Percentiles rank a stretch among this genome's conserved stretches.
Conservation (phyloP, 1,284 basidiomycete genomes). For the Ceratobasidium theobromae region DNA sequence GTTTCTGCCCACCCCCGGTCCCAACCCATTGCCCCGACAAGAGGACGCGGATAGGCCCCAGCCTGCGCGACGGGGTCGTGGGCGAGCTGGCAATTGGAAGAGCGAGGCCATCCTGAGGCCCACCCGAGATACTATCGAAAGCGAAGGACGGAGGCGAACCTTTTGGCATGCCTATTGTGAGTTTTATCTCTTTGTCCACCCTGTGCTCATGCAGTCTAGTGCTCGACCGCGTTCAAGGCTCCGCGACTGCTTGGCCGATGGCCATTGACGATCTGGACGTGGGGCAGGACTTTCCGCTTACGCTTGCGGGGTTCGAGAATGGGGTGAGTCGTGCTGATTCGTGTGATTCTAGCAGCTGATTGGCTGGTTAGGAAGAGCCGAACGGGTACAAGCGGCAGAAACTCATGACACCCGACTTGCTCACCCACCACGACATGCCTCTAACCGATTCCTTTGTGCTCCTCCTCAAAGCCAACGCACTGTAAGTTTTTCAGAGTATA, state of each 20-base stretch:
- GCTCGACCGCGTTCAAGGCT: neutral
- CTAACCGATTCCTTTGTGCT: slow-evolving; percentile 32
- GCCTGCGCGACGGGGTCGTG: slow-evolving; percentile 12
- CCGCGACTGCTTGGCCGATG: neutral
- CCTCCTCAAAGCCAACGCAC: slow-evolving; percentile 30
- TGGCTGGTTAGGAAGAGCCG: slow-evolving; percentile 10
- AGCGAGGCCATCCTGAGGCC: slow-evolving; percentile 29
- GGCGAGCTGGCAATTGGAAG: slow-evolving; percentile 27
- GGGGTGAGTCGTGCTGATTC: neutral
- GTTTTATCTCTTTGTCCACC: neutral
- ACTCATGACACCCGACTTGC: slow-evolving; percentile 29
- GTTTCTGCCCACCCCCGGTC: neutral
- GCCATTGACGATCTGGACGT: slow-evolving; percentile 21
- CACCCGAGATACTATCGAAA: slow-evolving; percentile 9
- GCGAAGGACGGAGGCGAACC: slow-evolving; percentile 14
- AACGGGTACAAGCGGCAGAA: slow-evolving; percentile 27
- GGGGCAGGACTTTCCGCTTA: slow-evolving; percentile 10
- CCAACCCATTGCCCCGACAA: neutral
- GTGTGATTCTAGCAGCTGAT: neutral
- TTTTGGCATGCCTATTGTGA: slow-evolving; percentile 29
- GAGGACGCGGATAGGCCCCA: neutral
- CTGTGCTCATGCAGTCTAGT: neutral
- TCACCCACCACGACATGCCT: slow-evolving; percentile 30
- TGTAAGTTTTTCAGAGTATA: slow-evolving; percentile 13
- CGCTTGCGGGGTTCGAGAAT: slow-evolving; percentile 11